These are phyloP conservation scores for Ophiobolus disseminans DNA, from an alignment of 2,329 filamentous ascomycete species.

Conservation along the genomic window DNA sequence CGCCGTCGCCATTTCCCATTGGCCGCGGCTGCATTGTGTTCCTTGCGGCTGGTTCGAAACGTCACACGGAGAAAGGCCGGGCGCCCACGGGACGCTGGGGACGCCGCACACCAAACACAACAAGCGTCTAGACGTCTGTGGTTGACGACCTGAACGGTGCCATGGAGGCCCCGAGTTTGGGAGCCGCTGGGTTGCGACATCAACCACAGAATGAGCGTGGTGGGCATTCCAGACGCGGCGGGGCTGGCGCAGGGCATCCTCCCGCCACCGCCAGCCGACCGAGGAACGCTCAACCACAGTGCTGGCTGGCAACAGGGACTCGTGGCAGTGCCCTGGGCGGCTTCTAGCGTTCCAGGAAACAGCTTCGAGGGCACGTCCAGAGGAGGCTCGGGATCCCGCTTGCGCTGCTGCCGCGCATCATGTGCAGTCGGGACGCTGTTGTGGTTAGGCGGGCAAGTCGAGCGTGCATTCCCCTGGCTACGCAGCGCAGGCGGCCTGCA, in stretches of 20 bases:
- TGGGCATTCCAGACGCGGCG: conserved; percentile 37
- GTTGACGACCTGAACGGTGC: background rate
- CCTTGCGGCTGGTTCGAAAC: conserved; percentile 10
- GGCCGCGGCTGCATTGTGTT: conserved; percentile 4
- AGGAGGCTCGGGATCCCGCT: conserved; percentile 6
- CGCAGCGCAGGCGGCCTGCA: conserved; percentile 20
- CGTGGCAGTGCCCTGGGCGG: background rate
- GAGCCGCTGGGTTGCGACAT: too few relatives aligned
- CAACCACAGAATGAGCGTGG: background rate
- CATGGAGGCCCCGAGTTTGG: too few relatives aligned
- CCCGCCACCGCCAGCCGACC: conserved; percentile 20
- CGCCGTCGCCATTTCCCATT: conserved; percentile 8
- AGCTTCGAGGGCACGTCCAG: conserved; percentile 2
- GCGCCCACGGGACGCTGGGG: conserved; percentile 9
- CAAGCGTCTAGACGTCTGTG: conserved; percentile 11
- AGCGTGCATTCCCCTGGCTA: conserved; percentile 34
- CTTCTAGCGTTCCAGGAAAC: conserved; percentile 15
- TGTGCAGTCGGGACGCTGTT: conserved; percentile 12
- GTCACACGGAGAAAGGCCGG: conserved; percentile 11
- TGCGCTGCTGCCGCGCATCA: conserved; percentile 19
- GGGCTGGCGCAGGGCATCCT: conserved; percentile 20
- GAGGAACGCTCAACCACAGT: conserved; percentile 6
- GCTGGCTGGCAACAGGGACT: conserved; percentile 16
- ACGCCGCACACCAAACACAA: conserved; percentile 16
- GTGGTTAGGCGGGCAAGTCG: conserved; percentile 15